Evolutionary conservation across 2,329 filamentous ascomycete genomes (phyloP), one percentile per base, ranked within the genome.

Genomic region (Fusarium annulatum): DNA sequence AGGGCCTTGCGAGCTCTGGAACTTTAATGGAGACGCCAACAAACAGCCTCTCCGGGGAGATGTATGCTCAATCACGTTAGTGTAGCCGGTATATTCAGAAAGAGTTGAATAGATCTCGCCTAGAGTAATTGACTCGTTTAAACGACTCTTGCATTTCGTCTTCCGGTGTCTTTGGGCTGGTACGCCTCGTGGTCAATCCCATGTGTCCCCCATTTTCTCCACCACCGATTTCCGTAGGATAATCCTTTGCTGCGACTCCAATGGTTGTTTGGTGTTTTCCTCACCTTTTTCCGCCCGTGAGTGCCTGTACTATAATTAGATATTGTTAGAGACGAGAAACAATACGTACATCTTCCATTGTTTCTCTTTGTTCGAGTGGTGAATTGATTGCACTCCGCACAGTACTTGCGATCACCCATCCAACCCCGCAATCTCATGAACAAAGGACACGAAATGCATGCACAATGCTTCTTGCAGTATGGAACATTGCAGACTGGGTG

Each of bases 381-480:
- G 8, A 69, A 69, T 15, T 30, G 16, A 1, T 16, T 30, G 7
- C 67, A 69, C 18, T 43, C 14, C 19, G 23, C 19, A 16, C 67
- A 69, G 23, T 69, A 69, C 7, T 18, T 51, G 1, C 59, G 57
- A 0, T 53, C 16, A 0, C 65, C 67, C 67, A 69, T 69, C 36
- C 52, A 69, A n/a, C 30, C 59, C 9, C 59, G 59, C n/a, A 69
- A 38, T 19, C 59, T 43, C 2, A 34, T 39, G 4, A 59, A 69
- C 7, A 69, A 42, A 41, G 67, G 67, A 34, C 67, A 69, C 2
- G 67, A 69, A 45, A 65, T 45, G n/a, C 67, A 69, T 0, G 39
- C 10, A 38, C 67, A 69, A 18, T 69, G 67, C 7, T 64, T 64
- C 10, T 69, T 69, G 36, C 67, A 69, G 9, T 36, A 41, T 2